A percentile compares a stretch with the other conserved stretches of the same genome.
phyloP scores from a whole-genome alignment of 2,329 filamentous ascomycete species.

The Aspergillus pseudotamarii region DNA sequence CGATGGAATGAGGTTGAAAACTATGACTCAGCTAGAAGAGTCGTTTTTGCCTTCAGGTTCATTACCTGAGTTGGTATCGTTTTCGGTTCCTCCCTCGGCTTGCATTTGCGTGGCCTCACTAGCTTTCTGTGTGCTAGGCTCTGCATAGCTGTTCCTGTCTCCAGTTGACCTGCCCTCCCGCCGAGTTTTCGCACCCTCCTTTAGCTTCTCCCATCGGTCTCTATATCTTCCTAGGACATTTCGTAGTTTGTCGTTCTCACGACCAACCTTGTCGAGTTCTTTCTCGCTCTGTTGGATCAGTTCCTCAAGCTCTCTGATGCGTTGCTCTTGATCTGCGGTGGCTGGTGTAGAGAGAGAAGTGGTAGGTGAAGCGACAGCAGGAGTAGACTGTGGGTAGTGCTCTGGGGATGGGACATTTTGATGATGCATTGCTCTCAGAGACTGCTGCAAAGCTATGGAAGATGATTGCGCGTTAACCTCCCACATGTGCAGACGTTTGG shows the following conservation, averaged over 20 bases:
- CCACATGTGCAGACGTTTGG: constrained; percentile 86
- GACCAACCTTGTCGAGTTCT: constrained; percentile 65
- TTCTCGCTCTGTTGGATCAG: constrained; percentile 60
- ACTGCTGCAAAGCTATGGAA: constrained; percentile 83
- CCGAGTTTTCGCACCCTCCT: constrained; percentile 60
- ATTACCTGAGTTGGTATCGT: not conserved
- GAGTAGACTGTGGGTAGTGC: constrained; percentile 34
- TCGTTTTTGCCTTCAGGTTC: constrained; percentile 1
- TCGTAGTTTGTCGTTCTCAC: constrained; percentile 63
- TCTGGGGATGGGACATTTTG: constrained; percentile 36
- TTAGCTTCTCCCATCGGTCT: constrained; percentile 69
- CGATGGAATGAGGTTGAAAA: not conserved
- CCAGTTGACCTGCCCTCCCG: constrained; percentile 28
- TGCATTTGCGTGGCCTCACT: not conserved
- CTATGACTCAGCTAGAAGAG: not conserved
- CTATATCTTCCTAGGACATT: constrained; percentile 59
- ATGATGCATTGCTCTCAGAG: constrained; percentile 58
- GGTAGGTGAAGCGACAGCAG: constrained; percentile 30
- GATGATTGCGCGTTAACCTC: constrained; percentile 89
- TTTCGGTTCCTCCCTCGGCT: constrained; percentile 1
- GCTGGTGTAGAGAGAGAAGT: constrained; percentile 21
- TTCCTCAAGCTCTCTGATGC: constrained; percentile 69
- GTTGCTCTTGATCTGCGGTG: constrained; percentile 49
- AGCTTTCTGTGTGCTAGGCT: not conserved
- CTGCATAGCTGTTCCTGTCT: constrained; percentile 7